Base-by-base conservation (phyloP, 2,329 filamentous ascomycete species). In the Fusarium vanettenii region DNA sequence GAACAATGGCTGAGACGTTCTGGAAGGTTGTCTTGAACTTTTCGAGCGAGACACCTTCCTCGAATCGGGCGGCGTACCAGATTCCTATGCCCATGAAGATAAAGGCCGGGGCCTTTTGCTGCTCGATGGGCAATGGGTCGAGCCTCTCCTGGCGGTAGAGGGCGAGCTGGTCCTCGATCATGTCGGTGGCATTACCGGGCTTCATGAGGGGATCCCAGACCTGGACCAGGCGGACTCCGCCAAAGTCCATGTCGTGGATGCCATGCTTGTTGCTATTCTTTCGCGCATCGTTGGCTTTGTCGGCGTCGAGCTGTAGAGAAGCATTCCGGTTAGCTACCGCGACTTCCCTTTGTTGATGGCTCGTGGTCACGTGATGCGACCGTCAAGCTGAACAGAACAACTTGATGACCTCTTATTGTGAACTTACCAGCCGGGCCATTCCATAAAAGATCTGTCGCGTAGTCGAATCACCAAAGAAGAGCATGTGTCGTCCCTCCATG, bases 121-220 rank as follows among this genome's bases (percentile, higher is more conserved):
- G 37, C 20, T 76, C 43, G 22, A 75, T 56, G 13, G 71, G 50
- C 6, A 70, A 60, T 1, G 64, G 60, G 35, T 71, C 59, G 9
- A 66, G 60, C 48, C 64, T 73, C 18, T 79, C 71, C 6, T 74
- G 27, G n/a, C 65, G 66, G 56, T 74, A 77, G 18, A 69, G 57
- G 8, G 74, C n/a, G 31, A 82, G 71, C 50, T 79, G 73, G 8
- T 76, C 69, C 16, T 59, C 73, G 37, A 63, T 72, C 3, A 65
- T 57, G 20, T 64, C 59, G 50, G 63, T 74, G 25, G 70, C 71
- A 33, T 76, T 74, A 31, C 70, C 75, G 18, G 83, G 70, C 79
- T 92, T 89, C 20, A 92, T 81, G 82, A 86, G 91, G 2, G 91
- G 90, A 80, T 93, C 90, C 89, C 90, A 92, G 13, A 91, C 79